Conservation (phyloP, 148 eudicot species). For the Rhododendron simsii region DNA sequence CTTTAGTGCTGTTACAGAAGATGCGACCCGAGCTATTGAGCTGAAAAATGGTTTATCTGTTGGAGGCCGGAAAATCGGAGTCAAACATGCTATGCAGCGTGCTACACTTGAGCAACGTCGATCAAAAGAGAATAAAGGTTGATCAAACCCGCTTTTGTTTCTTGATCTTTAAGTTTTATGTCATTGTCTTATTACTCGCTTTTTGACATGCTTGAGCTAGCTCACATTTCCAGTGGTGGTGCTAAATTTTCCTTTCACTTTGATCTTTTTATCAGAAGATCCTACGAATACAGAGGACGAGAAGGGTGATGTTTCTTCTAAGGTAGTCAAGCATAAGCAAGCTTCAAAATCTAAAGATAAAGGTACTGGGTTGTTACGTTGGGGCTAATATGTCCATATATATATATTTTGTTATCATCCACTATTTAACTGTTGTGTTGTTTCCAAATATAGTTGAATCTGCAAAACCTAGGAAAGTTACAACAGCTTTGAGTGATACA, state of each 20-base stretch:
- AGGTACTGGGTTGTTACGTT: neutral
- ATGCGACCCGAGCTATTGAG: conserved; percentile 85
- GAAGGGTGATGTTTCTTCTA: neutral
- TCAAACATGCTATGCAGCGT: conserved; percentile 78
- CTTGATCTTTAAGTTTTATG: neutral
- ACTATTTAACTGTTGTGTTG: neutral
- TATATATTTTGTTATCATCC: neutral
- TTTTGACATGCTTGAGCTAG: neutral
- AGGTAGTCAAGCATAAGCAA: neutral
- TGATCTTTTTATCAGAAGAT: conserved; percentile 24
- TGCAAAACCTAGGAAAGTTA: conserved; percentile 32
- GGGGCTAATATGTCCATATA: neutral
- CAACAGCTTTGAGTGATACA: conserved; percentile 21
- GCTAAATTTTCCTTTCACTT: neutral
- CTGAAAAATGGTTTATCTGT: conserved; percentile 71
- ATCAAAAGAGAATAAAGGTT: conserved; percentile 64
- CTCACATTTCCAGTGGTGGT: neutral
- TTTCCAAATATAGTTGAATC: conserved; percentile 21
- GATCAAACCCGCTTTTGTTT: neutral
- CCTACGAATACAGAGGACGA: conserved; percentile 16
- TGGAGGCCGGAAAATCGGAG: conserved; percentile 75
- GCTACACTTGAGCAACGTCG: conserved; percentile 82
- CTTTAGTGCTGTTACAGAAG: conserved; percentile 76
- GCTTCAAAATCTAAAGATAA: neutral
- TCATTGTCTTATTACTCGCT: neutral